Evolutionary conservation across 2,329 filamentous ascomycete genomes (phyloP).

Genomic region (Pseudocercospora fuligena): DNA sequence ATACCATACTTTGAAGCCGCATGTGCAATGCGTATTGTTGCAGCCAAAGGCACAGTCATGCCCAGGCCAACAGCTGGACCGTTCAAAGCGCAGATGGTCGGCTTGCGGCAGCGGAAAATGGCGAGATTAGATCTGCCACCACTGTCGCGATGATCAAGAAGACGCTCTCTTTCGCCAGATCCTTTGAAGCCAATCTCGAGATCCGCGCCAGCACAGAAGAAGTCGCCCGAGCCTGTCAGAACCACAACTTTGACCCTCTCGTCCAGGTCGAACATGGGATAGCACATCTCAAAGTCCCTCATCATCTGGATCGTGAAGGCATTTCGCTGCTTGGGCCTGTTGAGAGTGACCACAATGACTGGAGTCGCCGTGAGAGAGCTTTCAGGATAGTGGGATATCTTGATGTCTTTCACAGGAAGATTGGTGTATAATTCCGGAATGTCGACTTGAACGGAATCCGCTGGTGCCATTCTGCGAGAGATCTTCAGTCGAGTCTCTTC

Average conservation of each 20-base stretch:
- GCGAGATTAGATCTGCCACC: slow-evolving; percentile 61
- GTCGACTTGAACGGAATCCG: slow-evolving; percentile 1
- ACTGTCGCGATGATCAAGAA: slow-evolving; percentile 46
- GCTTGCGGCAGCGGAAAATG: slow-evolving; percentile 63
- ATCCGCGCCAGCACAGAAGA: slow-evolving; percentile 25
- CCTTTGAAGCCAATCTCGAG: slow-evolving; percentile 17
- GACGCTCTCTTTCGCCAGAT: not conserved
- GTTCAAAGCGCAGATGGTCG: slow-evolving; percentile 64
- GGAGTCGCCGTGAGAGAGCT: slow-evolving; percentile 60
- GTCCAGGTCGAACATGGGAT: slow-evolving; percentile 17
- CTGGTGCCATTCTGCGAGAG: not conserved
- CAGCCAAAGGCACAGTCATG: slow-evolving; percentile 65
- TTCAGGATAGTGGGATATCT: slow-evolving; percentile 42
- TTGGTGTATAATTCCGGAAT: slow-evolving; percentile 44
- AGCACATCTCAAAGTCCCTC: slow-evolving; percentile 44
- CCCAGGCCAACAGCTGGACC: slow-evolving; percentile 65
- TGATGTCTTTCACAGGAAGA: slow-evolving; percentile 45
- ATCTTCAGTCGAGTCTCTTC: no score
- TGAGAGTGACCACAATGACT: slow-evolving; percentile 65
- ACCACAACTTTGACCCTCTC: slow-evolving; percentile 26
- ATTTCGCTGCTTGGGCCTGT: slow-evolving; percentile 68
- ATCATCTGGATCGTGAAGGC: slow-evolving; percentile 69
- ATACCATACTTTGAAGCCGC: slow-evolving; percentile 3
- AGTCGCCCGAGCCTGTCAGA: slow-evolving; percentile 21
- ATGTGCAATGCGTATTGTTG: slow-evolving; percentile 41